phyloP scores from a whole-genome alignment of 305 asterid species.

The Solanum chacoense region DNA sequence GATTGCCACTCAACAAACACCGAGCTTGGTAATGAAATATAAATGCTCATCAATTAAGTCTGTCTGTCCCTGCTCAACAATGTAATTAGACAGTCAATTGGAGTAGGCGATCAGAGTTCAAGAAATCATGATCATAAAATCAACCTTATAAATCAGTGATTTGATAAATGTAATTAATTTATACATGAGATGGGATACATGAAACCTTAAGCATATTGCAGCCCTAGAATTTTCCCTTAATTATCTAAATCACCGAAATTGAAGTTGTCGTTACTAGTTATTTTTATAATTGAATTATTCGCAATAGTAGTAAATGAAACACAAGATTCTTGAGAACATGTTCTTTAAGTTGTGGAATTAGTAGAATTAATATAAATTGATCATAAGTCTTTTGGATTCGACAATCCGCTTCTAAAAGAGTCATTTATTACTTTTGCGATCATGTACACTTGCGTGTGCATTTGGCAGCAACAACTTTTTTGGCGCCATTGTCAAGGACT shows the following conservation, averaged over 20 bases:
- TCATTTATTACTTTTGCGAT: not conserved
- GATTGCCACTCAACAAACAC: not conserved
- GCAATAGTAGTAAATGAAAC: not conserved
- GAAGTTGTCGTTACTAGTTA: not conserved
- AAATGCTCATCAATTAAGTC: not conserved
- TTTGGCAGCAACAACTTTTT: not conserved
- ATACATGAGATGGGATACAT: not conserved
- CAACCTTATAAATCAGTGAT: not conserved
- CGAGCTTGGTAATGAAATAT: not conserved
- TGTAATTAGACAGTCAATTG: not conserved
- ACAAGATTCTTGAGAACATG: not conserved
- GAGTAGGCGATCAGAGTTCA: not conserved
- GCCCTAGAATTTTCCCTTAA: not conserved
- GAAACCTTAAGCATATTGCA: not conserved
- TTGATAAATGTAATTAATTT: not conserved
- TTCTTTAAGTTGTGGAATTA: not conserved
- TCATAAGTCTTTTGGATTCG: not conserved
- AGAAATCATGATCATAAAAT: not conserved
- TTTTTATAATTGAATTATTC: not conserved
- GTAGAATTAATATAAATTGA: not conserved
- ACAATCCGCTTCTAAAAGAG: not conserved
- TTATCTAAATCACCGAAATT: not conserved
- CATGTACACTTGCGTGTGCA: not conserved
- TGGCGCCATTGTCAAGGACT: not conserved
- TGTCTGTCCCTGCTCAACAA: not conserved